phyloP scores from a whole-genome alignment of 2,329 filamentous ascomycete species.

The Penicillium aurantiogriseum region DNA sequence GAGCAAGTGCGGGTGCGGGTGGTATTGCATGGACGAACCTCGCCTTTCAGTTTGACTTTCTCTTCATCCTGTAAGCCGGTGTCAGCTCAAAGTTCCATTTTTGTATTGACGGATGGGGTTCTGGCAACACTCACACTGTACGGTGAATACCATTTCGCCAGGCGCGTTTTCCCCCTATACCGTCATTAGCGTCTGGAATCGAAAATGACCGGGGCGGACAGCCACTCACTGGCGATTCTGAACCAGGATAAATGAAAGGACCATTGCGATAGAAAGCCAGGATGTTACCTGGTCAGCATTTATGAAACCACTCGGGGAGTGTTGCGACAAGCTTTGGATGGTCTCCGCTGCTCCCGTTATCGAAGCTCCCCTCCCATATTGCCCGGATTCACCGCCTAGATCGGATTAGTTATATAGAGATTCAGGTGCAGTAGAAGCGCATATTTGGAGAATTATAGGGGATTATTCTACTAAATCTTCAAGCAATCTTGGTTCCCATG shows the following conservation, averaged over 20 bases:
- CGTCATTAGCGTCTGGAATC: conserved; percentile 21
- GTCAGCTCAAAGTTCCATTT: conserved; percentile 17
- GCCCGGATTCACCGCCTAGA: conserved; percentile 29
- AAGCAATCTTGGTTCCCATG: not conserved
- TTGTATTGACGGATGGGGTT: not conserved
- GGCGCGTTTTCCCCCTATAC: conserved; percentile 87
- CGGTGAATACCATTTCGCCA: conserved; percentile 98
- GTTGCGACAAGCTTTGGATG: conserved; percentile 12
- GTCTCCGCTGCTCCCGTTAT: conserved; percentile 30
- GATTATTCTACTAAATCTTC: not conserved
- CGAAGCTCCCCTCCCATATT: conserved; percentile 30
- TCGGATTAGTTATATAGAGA: not conserved
- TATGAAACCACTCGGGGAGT: conserved; percentile 15
- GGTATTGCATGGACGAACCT: conserved; percentile 55
- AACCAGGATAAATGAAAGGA: conserved; percentile 85
- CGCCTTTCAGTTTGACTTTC: conserved; percentile 98
- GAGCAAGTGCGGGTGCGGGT: conserved; percentile 1
- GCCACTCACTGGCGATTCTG: conserved; percentile 77
- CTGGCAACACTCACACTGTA: conserved; percentile 64
- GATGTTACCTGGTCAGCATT: conserved; percentile 21
- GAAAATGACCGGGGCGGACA: not conserved
- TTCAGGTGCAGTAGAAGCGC: not conserved
- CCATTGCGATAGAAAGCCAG: conserved; percentile 38
- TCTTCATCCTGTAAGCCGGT: conserved; percentile 70
- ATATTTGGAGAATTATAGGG: not conserved